Evolutionary conservation across 2,329 filamentous ascomycete species (phyloP).

Genomic region (Aspergillus amoenus): DNA sequence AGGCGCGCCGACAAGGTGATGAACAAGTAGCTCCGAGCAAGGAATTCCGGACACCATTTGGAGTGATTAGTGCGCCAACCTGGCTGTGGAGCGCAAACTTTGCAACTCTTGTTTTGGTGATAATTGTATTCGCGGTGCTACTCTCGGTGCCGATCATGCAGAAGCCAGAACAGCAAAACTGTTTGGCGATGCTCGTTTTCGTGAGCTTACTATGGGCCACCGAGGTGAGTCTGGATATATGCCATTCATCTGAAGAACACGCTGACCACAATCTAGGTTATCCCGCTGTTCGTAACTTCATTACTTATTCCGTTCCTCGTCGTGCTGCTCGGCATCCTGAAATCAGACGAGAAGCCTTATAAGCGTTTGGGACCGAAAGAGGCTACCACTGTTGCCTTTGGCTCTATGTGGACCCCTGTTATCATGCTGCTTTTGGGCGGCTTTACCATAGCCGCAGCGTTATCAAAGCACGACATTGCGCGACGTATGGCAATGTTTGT

Average conservation of each 20-base stretch:
- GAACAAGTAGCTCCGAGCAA: conserved; percentile 66
- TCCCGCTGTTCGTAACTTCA: conserved; percentile 95
- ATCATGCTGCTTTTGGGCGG: conserved; percentile 97
- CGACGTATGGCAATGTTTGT: conserved; percentile 97
- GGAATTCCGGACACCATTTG: conserved; percentile 75
- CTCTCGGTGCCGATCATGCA: conserved; percentile 80
- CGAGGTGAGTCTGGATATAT: conserved; percentile 61
- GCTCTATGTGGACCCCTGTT: conserved; percentile 98
- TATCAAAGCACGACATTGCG: conserved; percentile 97
- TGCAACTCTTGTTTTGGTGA: conserved; percentile 68
- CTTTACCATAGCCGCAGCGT: conserved; percentile 89
- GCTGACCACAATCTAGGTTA: conserved; percentile 60
- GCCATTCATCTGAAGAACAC: neutral
- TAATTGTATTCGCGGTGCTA: conserved; percentile 72
- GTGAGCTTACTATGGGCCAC: conserved; percentile 96
- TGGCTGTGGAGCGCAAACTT: conserved; percentile 86
- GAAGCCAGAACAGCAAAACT: conserved; percentile 89
- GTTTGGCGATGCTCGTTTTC: conserved; percentile 87
- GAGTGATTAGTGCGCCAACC: conserved; percentile 69
- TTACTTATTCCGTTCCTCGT: conserved; percentile 90
- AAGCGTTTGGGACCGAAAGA: conserved; percentile 73
- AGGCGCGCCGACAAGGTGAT: conserved; percentile 79
- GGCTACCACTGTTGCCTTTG: conserved; percentile 81
- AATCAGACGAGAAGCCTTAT: conserved; percentile 69
- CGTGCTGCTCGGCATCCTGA: conserved; percentile 80